Evolutionary conservation across 2,329 filamentous ascomycete species (phyloP), one percentile per base, ranked within the genome.

Genomic region (Trichoderma sp.): DNA sequence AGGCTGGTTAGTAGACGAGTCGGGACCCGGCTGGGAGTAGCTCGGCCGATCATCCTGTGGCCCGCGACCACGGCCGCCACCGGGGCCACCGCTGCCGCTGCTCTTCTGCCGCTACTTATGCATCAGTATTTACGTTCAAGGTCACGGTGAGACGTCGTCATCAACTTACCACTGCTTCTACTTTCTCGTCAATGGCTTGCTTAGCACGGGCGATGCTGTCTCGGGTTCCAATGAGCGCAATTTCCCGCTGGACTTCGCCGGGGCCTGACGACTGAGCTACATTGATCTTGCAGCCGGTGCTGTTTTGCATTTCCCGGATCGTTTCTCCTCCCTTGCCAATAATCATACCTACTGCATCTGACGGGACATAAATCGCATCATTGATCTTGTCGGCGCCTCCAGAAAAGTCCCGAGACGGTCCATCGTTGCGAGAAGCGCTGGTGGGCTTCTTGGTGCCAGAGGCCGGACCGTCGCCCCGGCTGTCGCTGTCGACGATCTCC

Each of bases 271-370:
- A 90, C 74, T 92, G 92, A 35, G 92, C 92, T 29, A 97, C 93
- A 74, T 97, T 97, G 83, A 97, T 97, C 82, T 97, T 97, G 85
- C 94, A 97, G 54, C 92, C 91, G 5, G 92, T 95, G 35, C 83
- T 86, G 75, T 89, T 90, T 78, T 97, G 93, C 90, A 97, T 96
- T 73, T 97, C 92, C 71, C 94, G 93, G 76, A 97, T 97, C 0
- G 93, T 96, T 81, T 97, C 93, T 71, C 93, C 93, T 67, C 92
- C 92, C 83, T 97, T 97, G 71, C 94, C 93, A 70, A 97, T 97
- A 71, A 97, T 97, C 93, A 97, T 97, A 69, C 93, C 93, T 65
- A 97, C 93, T 6, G 93, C 91, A 77, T 97, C 93, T 25, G 93
- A 94, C 13, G 93, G 93, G 10, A 97, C 93, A 72, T 88, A 89